Evolutionary conservation across 768 basidiomycete species (phyloP), one percentile per base, ranked within the genome.

Genomic region (Lentinula detonsa): DNA sequence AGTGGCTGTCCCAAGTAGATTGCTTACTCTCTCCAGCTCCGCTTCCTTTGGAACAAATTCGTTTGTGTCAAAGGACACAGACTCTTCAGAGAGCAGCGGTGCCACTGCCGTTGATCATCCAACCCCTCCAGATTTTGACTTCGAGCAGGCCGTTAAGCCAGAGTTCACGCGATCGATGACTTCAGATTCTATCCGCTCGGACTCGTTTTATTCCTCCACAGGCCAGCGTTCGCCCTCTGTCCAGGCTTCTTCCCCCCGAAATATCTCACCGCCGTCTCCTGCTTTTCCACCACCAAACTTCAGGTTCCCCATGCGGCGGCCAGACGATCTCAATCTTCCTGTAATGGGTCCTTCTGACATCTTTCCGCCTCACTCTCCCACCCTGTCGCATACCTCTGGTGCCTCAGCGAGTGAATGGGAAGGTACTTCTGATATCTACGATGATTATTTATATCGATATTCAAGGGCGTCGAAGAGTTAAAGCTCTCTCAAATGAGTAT

Each of bases 351-450:
- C 21, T 16, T 56, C 55, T 43, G 37, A 28, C 9, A 56, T 43
- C 9, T 23, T 40, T 56, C 40, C 55, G 4, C 40, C 55, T 3
- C 55, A 43, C 39, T 56, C 55, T 28, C 40, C 55, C 16, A 56
- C 55, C 16, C n/a, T 56, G 6, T 56, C 55, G 31, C 21, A 43
- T n/a, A 33, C 39, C 18, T 56, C 55, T 16, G 55, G 55, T 15
- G 55, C 55, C 40, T 56, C 55, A 1, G 55, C 40, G 23, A 56
- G 55, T 33, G 55, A 86, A 58, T 90, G 88, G 83, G 89, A 90
- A 57, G 84, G 83, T 23, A 84, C 81, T 8, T 79, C 78, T 1
- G 87, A 90, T 64, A 90, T 92, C 55, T 92, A 92, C 63, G 90
- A 92, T 69, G 83, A 90, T 62, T 92, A 92, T 68, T 39, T 60